phyloP scores from a whole-genome alignment of 2,329 filamentous ascomycete species.

The Talaromyces sp. region DNA sequence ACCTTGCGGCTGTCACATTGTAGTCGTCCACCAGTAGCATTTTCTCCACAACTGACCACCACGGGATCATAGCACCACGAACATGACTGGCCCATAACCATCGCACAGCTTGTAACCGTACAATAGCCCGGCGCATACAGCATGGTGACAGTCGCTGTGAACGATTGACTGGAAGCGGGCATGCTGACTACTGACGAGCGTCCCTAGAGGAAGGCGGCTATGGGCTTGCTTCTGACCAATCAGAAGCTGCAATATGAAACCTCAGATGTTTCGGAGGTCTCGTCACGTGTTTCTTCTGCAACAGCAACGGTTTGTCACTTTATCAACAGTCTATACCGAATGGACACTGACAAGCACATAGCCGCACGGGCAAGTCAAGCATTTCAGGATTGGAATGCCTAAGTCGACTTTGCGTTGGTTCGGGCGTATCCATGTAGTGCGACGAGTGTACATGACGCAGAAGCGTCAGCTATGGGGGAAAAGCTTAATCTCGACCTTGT shows the following conservation, averaged over 20 bases:
- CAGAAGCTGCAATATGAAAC: background rate
- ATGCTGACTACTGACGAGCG: background rate
- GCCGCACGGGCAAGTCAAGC: background rate
- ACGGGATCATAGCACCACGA: background rate
- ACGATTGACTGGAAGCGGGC: background rate
- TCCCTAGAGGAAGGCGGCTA: constrained; percentile 6
- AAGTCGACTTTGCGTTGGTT: background rate
- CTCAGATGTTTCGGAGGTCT: background rate
- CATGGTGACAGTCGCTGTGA: background rate
- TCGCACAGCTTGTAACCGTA: background rate
- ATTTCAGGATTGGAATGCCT: background rate
- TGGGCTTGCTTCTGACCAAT: constrained; percentile 10
- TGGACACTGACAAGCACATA: background rate
- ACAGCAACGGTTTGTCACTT: background rate
- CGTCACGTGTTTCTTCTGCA: background rate
- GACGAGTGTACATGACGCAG: background rate
- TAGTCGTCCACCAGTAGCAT: background rate
- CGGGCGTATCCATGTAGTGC: background rate
- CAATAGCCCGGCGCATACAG: background rate
- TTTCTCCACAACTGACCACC: background rate
- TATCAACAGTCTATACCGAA: background rate
- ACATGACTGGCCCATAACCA: background rate
- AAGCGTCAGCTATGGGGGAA: background rate
- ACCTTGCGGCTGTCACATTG: constrained; percentile 1
- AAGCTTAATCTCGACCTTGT: background rate